Evolutionary conservation across 2,329 filamentous ascomycete genomes (phyloP), one percentile per base, ranked within the genome.

Genomic region (Ophiostoma novo-ulmi): DNA sequence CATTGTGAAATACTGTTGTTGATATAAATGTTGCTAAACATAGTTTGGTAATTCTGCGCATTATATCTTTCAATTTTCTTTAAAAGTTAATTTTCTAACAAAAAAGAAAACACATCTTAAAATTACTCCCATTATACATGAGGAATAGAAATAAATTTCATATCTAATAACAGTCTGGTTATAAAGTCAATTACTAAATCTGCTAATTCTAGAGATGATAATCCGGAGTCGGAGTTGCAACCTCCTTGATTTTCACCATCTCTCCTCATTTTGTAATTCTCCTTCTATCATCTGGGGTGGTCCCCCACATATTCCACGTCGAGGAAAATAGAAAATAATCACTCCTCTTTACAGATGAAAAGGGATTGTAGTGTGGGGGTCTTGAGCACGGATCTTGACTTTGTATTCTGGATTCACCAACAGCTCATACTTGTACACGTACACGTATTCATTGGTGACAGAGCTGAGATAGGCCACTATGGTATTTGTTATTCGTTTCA

Each of bases 271-370:
- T 58, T 48, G 44, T 13, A 58, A 26, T 58, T 58, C 52, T 14
- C 52, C 52, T 58, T 48, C 20, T 5, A 6, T 26, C 52, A 26
- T 58, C 52, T 14, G 52, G 52, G 52, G 52, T 58, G 52, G 52
- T 31, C 52, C 52, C 52, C 52, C 52, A 58, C 52, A 58, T 22
- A 58, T 58, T 58, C n/a, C 52, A 58, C 52, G 52, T 31, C 52
- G 52, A 58, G 22, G 52, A 58, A 58, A 58, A 48, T 6, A 5
- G 17, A 22, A 58, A 58, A 11, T 26, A 4, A 58, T 58, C 52
- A 58, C 22, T 48, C 17, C 52, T 58, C 52, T 58, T 58, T 14
- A 13, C n/a, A 26, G 52, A 26, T 26, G n/a, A 26, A 58, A 26
- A 31, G 31, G 52, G n/a, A 14, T 31, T 26, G 22, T 58, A 58